Base-by-base conservation (phyloP, 129 eudicot species). In the Kitagawia praeruptora region DNA sequence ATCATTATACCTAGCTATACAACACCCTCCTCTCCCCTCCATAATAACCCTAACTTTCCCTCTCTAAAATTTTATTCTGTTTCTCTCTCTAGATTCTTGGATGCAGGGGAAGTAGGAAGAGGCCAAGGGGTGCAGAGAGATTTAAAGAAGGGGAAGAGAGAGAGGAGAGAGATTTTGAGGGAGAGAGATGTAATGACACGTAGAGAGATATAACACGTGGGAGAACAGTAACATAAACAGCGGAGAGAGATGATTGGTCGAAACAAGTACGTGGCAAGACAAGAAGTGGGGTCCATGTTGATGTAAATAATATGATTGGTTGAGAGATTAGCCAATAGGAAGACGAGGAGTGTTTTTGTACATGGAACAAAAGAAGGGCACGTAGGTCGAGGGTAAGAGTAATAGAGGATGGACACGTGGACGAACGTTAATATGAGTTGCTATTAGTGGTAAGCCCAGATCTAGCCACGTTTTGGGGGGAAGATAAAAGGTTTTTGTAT, bases 1-100 rank as follows among this genome's bases (percentile, higher is more conserved):
- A 67, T 86, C 83, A 31, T 31, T 13, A 37, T 91, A 88, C 42
- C 93, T 87, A 3, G 96, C 87, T 40, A 91, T 83, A 84, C 98
- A 93, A 77, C 97, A 88, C 44, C 90, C 97, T 66, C 89, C 91
- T 67, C 23, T 67, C 19, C 73, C 73, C 0, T 67, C 23, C 73
- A 67, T 34, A 34, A 67, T 34, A 34, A 34, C 37, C 37, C 37
- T 34, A 34, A 34, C 37, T 53, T 53, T 53, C 34, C 8, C 14
- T 61, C 15, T 61, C 15, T n/a, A 15, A 9, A 42, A 42, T 6
- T 42, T 6, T 42, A 42, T 0, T 7, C 0, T 42, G 0, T 44
- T 44, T 63, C 39, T 63, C 70, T 63, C 70, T 28, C 38, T 63
- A 9, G 10, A 27, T 8, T 25, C 1, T 34, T 4, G 56, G 72